Conservation (phyloP, 495 filamentous ascomycete species). For the Xylaria longipes region DNA sequence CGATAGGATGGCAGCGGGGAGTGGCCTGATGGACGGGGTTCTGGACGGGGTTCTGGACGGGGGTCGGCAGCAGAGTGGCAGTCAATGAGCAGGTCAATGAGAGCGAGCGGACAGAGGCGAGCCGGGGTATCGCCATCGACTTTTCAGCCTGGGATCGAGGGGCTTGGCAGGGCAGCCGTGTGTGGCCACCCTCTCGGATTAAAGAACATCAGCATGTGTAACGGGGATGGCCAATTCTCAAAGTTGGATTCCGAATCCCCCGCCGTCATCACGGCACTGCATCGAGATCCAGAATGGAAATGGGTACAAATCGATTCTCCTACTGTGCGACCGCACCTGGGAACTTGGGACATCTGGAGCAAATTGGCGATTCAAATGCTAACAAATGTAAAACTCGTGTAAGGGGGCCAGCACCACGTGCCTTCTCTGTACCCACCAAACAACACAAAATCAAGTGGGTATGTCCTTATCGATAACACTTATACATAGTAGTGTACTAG, state of each 20-base stretch:
- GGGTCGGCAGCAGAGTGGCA: not conserved
- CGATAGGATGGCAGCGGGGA: slow-evolving; percentile 17
- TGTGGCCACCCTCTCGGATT: not conserved
- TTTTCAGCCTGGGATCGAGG: slow-evolving; percentile 41
- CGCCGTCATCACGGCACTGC: slow-evolving; percentile 12
- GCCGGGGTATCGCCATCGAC: slow-evolving; percentile 42
- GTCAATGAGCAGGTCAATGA: slow-evolving; percentile 25
- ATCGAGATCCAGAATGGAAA: slow-evolving; percentile 29
- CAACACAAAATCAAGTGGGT: not conserved
- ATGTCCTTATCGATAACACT: not conserved
- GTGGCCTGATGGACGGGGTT: slow-evolving; percentile 22
- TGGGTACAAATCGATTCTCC: slow-evolving; percentile 20
- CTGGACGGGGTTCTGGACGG: no score
- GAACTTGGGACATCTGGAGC: no score
- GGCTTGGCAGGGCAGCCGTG: slow-evolving; percentile 35
- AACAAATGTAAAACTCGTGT: not conserved
- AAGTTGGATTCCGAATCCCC: slow-evolving; percentile 20
- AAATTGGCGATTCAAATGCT: not conserved
- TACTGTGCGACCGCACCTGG: not conserved
- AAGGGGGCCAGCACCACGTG: not conserved
- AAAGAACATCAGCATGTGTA: not conserved
- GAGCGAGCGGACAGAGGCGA: not conserved
- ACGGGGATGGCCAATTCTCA: slow-evolving; percentile 10
- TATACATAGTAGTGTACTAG: not conserved
- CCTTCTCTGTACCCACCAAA: not conserved